Evolutionary conservation across 1,139 yeast genomes (phyloP).

Genomic region (Nakaseomyces delphensis): DNA sequence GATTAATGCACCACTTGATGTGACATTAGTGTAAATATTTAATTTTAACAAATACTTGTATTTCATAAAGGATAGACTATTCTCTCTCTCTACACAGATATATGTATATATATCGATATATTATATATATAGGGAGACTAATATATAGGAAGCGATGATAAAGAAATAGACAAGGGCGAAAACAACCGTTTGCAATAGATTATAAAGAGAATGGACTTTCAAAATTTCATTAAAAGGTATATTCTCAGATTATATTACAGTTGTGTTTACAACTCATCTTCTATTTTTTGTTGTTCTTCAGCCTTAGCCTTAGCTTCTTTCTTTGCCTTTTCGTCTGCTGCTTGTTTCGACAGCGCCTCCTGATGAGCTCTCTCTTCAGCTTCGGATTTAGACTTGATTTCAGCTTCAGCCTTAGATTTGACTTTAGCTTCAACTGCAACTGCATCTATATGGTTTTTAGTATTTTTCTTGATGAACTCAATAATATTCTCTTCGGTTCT

Average conservation of each 20-base stretch:
- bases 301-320: constrained; percentile 13
- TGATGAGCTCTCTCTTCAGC: constrained; percentile 10
- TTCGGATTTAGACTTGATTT: constrained; percentile 10
- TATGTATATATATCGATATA: too few species aligned
- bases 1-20: too few species aligned
- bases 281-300: constrained; percentile 10
- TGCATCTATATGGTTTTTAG: constrained; percentile 53
- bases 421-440: constrained; percentile 30
- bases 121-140: too few species aligned
- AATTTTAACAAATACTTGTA: too few species aligned
- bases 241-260: background rate
- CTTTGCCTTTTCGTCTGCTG: constrained; percentile 11
- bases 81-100: too few species aligned
- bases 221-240: too few species aligned
- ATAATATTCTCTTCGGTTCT: constrained; percentile 69
- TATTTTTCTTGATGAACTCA: constrained; percentile 57
- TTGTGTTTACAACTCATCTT: constrained; percentile 12
- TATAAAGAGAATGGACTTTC: too few species aligned
- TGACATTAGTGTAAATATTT: too few species aligned
- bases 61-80: too few species aligned
- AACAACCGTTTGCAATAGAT: too few species aligned
- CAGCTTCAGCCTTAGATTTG: constrained; percentile 20
- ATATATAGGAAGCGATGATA: too few species aligned
- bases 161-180: too few species aligned
- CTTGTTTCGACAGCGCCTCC: constrained; percentile 8